Conservation (phyloP, 805 yeast species). For the Candida ortonii region DNA sequence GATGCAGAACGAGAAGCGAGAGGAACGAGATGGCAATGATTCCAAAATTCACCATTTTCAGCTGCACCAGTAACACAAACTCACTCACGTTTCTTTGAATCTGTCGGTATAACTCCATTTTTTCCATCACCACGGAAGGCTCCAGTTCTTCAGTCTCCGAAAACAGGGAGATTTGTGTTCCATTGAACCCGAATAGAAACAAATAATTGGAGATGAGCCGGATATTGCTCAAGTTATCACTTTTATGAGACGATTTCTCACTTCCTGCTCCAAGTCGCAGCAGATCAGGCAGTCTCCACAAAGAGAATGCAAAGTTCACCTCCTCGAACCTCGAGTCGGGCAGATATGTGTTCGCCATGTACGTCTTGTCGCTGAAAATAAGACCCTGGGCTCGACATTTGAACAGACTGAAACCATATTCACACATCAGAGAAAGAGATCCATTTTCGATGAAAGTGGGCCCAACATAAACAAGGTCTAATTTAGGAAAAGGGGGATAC, state of each 20-base stretch:
- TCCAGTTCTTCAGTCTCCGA: constrained; percentile 13
- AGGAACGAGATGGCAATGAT: constrained; percentile 17
- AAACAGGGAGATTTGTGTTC: constrained; percentile 19
- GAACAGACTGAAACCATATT: constrained; percentile 23
- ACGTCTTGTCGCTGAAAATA: constrained; percentile 26
- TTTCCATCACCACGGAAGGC: constrained; percentile 5
- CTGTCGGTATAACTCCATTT: constrained; percentile 16
- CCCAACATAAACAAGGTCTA: constrained; percentile 25
- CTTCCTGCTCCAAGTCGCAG: background rate
- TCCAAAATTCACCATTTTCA: constrained; percentile 24
- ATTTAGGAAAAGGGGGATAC: constrained; percentile 27
- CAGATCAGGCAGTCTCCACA: constrained; percentile 4
- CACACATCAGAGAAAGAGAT: constrained; percentile 22
- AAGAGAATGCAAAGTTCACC: constrained; percentile 15
- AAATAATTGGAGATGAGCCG: constrained; percentile 23
- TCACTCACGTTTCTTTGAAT: constrained; percentile 17
- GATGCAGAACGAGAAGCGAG: constrained; percentile 19
- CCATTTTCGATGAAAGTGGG: constrained; percentile 33
- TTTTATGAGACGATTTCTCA: too few species aligned
- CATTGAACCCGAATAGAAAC: constrained; percentile 22
- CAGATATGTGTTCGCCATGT: constrained; percentile 24
- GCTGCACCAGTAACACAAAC: constrained; percentile 17
- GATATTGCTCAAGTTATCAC: constrained; percentile 11
- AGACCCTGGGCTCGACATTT: constrained; percentile 27
- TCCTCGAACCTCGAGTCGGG: constrained; percentile 23